phyloP scores from a whole-genome alignment of 164 flowering plant genomes.

The Paratinospora sagittata region DNA sequence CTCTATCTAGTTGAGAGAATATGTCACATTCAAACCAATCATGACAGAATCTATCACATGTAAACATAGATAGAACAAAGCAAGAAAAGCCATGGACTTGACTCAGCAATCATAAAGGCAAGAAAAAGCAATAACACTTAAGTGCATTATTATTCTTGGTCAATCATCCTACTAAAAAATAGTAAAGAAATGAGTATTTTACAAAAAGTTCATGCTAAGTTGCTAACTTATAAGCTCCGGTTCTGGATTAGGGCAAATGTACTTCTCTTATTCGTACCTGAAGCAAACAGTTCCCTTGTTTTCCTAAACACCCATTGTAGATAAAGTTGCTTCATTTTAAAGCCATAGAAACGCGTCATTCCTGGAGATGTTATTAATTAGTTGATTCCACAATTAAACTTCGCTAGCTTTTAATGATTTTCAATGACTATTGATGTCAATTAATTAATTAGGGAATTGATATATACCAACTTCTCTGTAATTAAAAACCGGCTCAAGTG shows the following conservation, averaged over 20 bases:
- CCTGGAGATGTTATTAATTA: neutral
- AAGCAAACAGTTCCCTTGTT: neutral
- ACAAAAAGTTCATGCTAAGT: constrained; percentile 1
- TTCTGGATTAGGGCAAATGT: neutral
- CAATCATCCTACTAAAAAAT: neutral
- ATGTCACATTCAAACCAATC: constrained; percentile 7
- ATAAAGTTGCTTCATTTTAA: neutral
- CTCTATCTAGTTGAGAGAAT: constrained; percentile 3
- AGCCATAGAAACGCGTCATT: neutral
- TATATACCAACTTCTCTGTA: neutral
- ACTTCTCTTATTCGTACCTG: neutral
- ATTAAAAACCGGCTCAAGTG: neutral
- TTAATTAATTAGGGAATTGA: too few relatives aligned
- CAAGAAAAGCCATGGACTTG: constrained; percentile 8
- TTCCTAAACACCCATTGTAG: neutral
- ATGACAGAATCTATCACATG: constrained; percentile 13
- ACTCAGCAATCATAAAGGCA: constrained; percentile 1
- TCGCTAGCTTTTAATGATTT: too few relatives aligned
- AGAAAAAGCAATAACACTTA: neutral
- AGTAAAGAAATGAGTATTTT: neutral
- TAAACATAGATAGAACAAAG: neutral
- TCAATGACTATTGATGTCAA: too few relatives aligned
- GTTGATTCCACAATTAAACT: too few relatives aligned
- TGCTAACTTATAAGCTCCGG: neutral
- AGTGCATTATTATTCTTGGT: neutral